phyloP scores from a whole-genome alignment of 2,329 filamentous ascomycete species.

The Fusarium sp. region DNA sequence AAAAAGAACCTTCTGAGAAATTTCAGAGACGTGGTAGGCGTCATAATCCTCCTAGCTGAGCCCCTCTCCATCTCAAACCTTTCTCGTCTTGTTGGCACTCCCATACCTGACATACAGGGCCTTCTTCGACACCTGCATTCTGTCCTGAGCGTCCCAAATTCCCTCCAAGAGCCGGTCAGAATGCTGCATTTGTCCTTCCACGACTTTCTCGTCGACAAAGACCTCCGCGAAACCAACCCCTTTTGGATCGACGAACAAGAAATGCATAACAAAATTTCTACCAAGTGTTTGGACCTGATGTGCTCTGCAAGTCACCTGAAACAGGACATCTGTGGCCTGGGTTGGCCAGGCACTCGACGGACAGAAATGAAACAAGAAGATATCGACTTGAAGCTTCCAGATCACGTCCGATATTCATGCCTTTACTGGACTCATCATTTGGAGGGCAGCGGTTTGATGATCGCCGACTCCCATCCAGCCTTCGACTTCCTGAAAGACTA shows the following conservation, averaged over 20 bases:
- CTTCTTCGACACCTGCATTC: conserved; percentile 33
- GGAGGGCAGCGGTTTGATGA: not conserved
- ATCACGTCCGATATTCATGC: conserved; percentile 55
- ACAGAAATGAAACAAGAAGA: not conserved
- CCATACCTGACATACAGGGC: too few relatives aligned
- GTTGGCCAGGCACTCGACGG: not conserved
- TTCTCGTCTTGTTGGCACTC: not conserved
- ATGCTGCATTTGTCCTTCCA: conserved; percentile 49
- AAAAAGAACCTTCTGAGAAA: conserved; percentile 21
- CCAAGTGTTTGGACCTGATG: not conserved
- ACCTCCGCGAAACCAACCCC: conserved; percentile 39
- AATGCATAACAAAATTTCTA: conserved; percentile 49
- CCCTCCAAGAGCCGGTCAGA: not conserved
- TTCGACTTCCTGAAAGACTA: not conserved
- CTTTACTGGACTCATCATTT: conserved; percentile 49
- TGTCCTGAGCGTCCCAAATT: conserved; percentile 1
- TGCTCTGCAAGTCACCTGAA: not conserved
- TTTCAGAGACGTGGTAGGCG: conserved; percentile 43
- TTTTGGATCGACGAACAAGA: conserved; percentile 55
- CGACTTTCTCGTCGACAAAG: conserved; percentile 52
- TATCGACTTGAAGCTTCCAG: not conserved
- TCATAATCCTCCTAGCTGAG: conserved; percentile 40
- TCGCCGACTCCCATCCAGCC: not conserved
- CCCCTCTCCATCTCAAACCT: conserved; percentile 37
- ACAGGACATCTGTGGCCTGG: conserved; percentile 14